Evolutionary conservation across 768 basidiomycete species (phyloP).

Genomic region (Leccinum arenicola): DNA sequence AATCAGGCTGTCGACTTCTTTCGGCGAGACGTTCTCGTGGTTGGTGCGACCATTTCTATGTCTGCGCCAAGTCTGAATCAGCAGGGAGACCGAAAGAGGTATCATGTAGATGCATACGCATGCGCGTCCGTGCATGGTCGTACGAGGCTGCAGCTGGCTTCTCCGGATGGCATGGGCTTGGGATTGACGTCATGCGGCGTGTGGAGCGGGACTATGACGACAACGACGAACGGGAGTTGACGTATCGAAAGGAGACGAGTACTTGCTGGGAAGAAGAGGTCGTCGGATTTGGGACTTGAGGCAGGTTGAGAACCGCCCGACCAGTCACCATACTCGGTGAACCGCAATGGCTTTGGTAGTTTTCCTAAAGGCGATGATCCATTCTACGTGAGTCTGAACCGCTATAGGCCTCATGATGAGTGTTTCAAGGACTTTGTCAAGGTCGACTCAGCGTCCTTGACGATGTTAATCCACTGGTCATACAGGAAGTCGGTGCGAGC

Average conservation of each 20-base stretch:
- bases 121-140: conserved; percentile 8
- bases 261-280: not conserved
- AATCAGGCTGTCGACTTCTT: conserved; percentile 26
- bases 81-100: not conserved
- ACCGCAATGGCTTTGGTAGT: not conserved
- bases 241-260: not conserved
- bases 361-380: not conserved
- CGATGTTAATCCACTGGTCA: not conserved
- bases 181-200: conserved; percentile 10
- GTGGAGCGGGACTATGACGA: not conserved
- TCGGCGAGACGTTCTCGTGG: conserved; percentile 18
- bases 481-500: not conserved
- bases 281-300: not conserved
- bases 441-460: not conserved
- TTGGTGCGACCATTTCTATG: conserved; percentile 1
- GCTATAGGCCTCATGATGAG: not conserved
- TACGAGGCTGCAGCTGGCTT: conserved; percentile 28
- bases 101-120: not conserved
- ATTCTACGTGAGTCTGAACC: not conserved
- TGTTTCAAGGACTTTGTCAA: not conserved
- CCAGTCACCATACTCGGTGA: not conserved
- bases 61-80: not conserved
- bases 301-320: no score
- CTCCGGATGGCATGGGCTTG: conserved; percentile 29
- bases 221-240: not conserved